Evolutionary conservation across 2,329 filamentous ascomycete species (phyloP).

Genomic region (Exophiala calicioides): DNA sequence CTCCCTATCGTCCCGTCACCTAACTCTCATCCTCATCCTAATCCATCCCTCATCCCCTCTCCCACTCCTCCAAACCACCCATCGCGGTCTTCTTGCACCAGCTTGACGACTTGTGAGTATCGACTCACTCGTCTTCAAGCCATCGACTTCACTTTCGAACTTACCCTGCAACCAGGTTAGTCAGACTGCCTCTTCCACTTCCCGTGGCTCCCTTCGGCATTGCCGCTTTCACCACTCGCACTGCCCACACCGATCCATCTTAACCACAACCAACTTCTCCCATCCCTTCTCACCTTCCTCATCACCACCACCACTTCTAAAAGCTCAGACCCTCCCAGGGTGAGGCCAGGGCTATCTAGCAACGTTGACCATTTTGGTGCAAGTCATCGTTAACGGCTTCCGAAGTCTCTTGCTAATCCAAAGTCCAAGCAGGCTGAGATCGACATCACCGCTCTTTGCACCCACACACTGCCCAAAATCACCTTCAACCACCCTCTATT

Average conservation of each 20-base stretch:
- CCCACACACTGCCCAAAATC: slow-evolving; percentile 9
- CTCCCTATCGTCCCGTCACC: neutral
- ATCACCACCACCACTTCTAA: neutral
- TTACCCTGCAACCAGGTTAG: slow-evolving; percentile 21
- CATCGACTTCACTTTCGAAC: slow-evolving; percentile 3
- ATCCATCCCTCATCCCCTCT: slow-evolving; percentile 15
- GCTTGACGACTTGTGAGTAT: slow-evolving; percentile 25
- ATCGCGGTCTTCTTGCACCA: slow-evolving; percentile 5
- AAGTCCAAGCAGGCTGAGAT: slow-evolving; percentile 29
- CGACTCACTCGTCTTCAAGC: slow-evolving; percentile 28
- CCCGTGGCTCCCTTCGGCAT: slow-evolving; percentile 6
- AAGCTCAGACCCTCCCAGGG: neutral
- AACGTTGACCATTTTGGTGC: neutral
- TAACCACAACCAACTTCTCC: slow-evolving; percentile 3
- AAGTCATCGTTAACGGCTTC: neutral
- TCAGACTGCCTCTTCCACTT: slow-evolving; percentile 11
- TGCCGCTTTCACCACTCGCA: slow-evolving; percentile 1
- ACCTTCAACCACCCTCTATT: slow-evolving; percentile 11
- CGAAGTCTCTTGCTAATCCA: slow-evolving; percentile 16
- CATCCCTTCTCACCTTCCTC: neutral
- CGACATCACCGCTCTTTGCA: slow-evolving; percentile 12
- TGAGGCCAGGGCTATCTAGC: neutral
- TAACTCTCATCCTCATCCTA: slow-evolving; percentile 2
- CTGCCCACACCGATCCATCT: slow-evolving; percentile 18
- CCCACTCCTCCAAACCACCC: slow-evolving; percentile 5